phyloP scores from a whole-genome alignment of 176 grass and related monocot species.

The Zoysia japonica region DNA sequence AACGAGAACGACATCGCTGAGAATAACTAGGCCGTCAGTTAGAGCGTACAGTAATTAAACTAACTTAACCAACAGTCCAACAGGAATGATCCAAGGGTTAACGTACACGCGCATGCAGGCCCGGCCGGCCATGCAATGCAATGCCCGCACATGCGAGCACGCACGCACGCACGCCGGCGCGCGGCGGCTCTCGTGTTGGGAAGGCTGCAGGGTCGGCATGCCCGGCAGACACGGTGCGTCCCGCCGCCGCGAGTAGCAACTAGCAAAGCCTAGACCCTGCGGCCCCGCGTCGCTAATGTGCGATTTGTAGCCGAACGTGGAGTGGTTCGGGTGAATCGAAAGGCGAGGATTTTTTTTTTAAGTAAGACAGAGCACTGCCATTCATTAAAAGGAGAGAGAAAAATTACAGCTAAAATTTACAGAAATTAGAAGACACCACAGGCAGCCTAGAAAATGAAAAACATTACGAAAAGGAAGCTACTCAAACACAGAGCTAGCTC shows the following conservation, averaged over 20 bases:
- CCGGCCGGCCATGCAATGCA: slow-evolving; percentile 11
- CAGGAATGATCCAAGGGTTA: slow-evolving; percentile 31
- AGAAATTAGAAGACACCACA: too few species aligned
- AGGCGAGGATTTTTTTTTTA: background rate
- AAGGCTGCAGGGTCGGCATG: background rate
- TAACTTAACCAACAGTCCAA: slow-evolving; percentile 29
- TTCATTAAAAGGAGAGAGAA: too few species aligned
- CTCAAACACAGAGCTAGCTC: too few species aligned
- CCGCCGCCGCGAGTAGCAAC: background rate
- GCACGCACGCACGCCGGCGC: background rate
- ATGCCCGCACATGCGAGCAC: slow-evolving; percentile 8
- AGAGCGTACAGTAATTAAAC: background rate
- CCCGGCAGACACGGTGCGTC: background rate
- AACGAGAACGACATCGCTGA: background rate
- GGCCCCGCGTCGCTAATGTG: background rate
- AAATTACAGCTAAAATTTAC: too few species aligned
- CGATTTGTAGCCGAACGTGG: slow-evolving; percentile 3
- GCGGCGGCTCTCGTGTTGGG: slow-evolving; percentile 16
- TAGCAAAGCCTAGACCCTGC: slow-evolving; percentile 16
- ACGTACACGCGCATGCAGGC: slow-evolving; percentile 26
- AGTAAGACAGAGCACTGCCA: too few species aligned
- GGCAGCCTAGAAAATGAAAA: too few species aligned
- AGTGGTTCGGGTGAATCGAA: background rate
- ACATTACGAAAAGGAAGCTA: too few species aligned
- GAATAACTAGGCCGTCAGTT: background rate